These are phyloP conservation scores for Pythium phragmitis DNA, from an alignment of 352 stramenopile genomes.

Conservation along the genomic window DNA sequence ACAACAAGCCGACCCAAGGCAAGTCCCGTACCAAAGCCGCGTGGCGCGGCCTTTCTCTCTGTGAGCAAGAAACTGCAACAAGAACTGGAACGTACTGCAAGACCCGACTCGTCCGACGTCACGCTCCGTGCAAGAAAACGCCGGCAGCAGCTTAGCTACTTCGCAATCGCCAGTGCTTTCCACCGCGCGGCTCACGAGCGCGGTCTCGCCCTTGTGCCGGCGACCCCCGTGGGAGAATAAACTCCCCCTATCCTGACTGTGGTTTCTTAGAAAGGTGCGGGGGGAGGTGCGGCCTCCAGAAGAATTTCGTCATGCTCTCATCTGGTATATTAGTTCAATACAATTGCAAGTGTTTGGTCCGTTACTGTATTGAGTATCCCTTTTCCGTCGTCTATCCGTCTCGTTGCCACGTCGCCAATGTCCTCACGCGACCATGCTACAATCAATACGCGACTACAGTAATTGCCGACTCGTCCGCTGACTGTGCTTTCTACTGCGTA, in stretches of 20 bases:
- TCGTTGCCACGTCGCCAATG: too few relatives aligned
- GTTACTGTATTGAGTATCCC: too few relatives aligned
- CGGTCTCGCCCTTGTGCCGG: slow-evolving; percentile 42
- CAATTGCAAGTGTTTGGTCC: too few relatives aligned
- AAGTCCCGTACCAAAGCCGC: slow-evolving; percentile 36
- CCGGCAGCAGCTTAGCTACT: slow-evolving; percentile 74
- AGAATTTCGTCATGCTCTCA: too few relatives aligned
- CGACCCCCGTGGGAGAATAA: slow-evolving; percentile 17
- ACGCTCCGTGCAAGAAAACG: slow-evolving; percentile 48
- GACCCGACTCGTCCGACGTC: slow-evolving; percentile 44
- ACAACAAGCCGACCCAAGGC: slow-evolving; percentile 26
- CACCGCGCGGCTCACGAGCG: slow-evolving; percentile 74
- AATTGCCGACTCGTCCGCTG: too few relatives aligned
- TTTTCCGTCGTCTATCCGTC: too few relatives aligned
- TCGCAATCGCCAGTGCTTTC: slow-evolving; percentile 78
- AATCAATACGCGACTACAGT: too few relatives aligned
- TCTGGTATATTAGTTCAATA: too few relatives aligned
- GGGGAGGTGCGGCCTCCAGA: not conserved
- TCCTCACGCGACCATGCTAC: too few relatives aligned
- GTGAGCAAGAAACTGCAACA: slow-evolving; percentile 74
- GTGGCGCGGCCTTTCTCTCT: slow-evolving; percentile 51
- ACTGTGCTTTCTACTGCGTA: too few relatives aligned
- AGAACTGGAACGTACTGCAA: slow-evolving; percentile 54
- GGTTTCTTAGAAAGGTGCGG: too few relatives aligned
- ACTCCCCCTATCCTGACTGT: not conserved